These are phyloP conservation scores for Aspergillus asperescens DNA, from an alignment of 495 filamentous ascomycete species.

Conservation along the genomic window DNA sequence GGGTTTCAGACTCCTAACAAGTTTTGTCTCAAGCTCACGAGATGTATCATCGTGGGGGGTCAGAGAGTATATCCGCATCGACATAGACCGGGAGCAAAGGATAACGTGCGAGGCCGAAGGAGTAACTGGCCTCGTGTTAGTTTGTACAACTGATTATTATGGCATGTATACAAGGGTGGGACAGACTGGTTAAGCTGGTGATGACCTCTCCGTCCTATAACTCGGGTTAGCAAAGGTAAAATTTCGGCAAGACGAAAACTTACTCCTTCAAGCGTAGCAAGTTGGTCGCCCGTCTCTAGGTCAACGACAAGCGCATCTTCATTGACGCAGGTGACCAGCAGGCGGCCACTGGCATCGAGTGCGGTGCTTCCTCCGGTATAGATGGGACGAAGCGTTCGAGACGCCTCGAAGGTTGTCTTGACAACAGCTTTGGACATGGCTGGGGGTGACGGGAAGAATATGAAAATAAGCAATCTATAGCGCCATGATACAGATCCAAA, in stretches of 20 bases:
- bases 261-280: conserved; percentile 87
- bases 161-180: background rate
- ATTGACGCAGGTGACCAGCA: conserved; percentile 79
- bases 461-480: conserved; percentile 12
- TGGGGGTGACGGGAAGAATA: conserved; percentile 13
- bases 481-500: conserved; percentile 19
- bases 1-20: conserved; percentile 80
- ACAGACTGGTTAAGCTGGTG: conserved; percentile 74
- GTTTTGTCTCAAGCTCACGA: conserved; percentile 54
- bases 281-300: conserved; percentile 72
- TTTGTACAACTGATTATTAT: conserved; percentile 17
- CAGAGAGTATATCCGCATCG: conserved; percentile 85
- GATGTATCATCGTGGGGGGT: conserved; percentile 47
- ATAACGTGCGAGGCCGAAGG: conserved; percentile 82
- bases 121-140: conserved; percentile 54
- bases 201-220: conserved; percentile 84
- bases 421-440: conserved; percentile 46
- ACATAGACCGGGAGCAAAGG: conserved; percentile 85
- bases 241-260: conserved; percentile 21
- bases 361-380: conserved; percentile 88
- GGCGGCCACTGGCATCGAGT: conserved; percentile 71
- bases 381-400: conserved; percentile 79
- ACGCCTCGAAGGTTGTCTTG: conserved; percentile 83
- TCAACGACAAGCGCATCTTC: conserved; percentile 89
- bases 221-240: conserved; percentile 18